Evolutionary conservation across 2,329 filamentous ascomycete genomes (phyloP), one percentile per base, ranked within the genome.

Genomic region (Trichophyton rubrum): DNA sequence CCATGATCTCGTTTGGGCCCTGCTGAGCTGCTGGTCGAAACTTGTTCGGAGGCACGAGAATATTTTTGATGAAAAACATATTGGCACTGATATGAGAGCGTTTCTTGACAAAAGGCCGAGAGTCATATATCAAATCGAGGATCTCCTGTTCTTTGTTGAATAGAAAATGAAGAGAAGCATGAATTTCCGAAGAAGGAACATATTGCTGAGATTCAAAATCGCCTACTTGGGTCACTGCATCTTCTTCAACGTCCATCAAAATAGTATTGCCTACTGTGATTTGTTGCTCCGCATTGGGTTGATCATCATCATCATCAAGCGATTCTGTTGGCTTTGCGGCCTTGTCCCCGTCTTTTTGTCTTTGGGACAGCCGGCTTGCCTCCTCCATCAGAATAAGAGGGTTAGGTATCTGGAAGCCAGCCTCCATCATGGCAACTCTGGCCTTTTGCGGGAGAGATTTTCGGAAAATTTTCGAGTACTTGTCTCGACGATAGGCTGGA

Each of bases 401-500:
- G 69, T 93, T 89, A 58, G 81, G 80, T 40, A 83, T 78, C 67
- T 85, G 86, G 70, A 90, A 82, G 60, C 84, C 81, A 56, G 74
- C 73, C 66, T 88, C 84, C 2, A 85, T 81, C 87, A 95, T 95
- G 63, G 86, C 85, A 47, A 84, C 81, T 70, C 85, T 84, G 40
- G 93, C 85, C 72, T 95, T 95, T 55, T 80, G 74, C 55, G 80
- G 82, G 61, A 96, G 76, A 1, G 87, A 79, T 70, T 88, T 93
- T 70, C 92, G 86, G 73, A 97, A 99, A 59, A 99, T 90, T 74
- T 97, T 99, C 70, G 91, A 87, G 68, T 85, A 93, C 49, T 87
- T 82, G 68, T 99, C 92, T 72, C 95, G 96, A 67, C 92, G 85
- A 74, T 89, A 97, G 1, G 80, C 79, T 9, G 90, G 91, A 13